Evolutionary conservation across 106 monocot genomes (phyloP).

Genomic region (Dendrobium chrysotoxum): DNA sequence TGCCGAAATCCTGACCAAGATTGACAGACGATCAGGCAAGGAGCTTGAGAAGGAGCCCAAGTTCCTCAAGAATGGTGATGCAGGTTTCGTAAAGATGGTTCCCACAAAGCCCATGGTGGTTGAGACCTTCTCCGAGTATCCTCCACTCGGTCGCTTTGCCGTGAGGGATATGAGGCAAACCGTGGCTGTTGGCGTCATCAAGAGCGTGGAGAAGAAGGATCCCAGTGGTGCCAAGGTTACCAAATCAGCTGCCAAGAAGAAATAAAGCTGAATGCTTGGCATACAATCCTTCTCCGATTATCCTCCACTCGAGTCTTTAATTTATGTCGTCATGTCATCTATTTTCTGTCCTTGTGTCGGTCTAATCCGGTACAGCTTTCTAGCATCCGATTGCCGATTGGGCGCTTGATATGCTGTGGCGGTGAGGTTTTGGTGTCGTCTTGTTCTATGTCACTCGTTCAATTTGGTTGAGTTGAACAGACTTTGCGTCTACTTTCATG

Average conservation of each 20-base stretch:
- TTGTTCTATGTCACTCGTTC: not conserved
- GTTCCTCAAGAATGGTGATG: slow-evolving; percentile 61
- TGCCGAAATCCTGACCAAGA: slow-evolving; percentile 46
- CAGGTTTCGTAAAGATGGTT: slow-evolving; percentile 53
- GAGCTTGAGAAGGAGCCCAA: slow-evolving; percentile 61
- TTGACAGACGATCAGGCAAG: slow-evolving; percentile 49
- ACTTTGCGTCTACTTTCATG: not conserved
- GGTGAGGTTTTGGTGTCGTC: not conserved
- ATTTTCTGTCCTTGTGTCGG: not conserved
- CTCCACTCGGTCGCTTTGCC: slow-evolving; percentile 52
- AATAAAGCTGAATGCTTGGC: slow-evolving; percentile 12
- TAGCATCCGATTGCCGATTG: not conserved
- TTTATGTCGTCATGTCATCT: not conserved
- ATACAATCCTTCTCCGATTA: too few species aligned
- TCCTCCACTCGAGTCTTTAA: not conserved
- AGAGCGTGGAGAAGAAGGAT: slow-evolving; percentile 63
- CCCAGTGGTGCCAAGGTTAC: slow-evolving; percentile 54
- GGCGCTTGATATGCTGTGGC: not conserved
- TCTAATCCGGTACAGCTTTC: not conserved
- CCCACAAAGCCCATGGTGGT: slow-evolving; percentile 65
- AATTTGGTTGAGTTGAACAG: not conserved
- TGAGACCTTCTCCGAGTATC: slow-evolving; percentile 46
- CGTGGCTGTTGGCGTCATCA: slow-evolving; percentile 58
- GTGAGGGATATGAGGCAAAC: slow-evolving; percentile 64
- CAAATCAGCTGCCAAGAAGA: slow-evolving; percentile 62